Conservation (phyloP, 2,329 filamentous ascomycete genomes). For the Helotiales sp. region DNA sequence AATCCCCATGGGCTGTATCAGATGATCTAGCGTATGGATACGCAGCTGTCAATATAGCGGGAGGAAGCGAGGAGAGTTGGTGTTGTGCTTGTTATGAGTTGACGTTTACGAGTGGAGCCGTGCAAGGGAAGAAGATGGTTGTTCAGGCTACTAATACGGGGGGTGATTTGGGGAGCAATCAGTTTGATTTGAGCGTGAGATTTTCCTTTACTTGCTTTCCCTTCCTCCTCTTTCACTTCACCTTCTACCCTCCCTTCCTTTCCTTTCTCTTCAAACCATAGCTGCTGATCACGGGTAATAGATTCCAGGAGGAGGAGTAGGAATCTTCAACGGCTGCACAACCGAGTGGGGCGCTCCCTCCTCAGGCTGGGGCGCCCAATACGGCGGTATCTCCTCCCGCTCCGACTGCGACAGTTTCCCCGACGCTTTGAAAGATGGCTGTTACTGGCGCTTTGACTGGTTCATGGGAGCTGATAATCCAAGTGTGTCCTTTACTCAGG, state of each 20-base stretch:
- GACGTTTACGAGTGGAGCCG: constrained; percentile 47
- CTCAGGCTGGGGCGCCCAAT: constrained; percentile 45
- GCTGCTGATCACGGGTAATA: constrained; percentile 18
- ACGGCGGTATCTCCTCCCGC: constrained; percentile 47
- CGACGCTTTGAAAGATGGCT: constrained; percentile 42
- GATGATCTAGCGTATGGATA: constrained; percentile 63
- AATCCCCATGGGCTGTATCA: constrained; percentile 62
- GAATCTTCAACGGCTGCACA: constrained; percentile 53
- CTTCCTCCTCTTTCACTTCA: background rate
- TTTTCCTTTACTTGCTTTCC: background rate
- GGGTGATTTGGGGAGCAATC: constrained; percentile 53
- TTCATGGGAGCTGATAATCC: constrained; percentile 50
- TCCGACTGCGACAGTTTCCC: constrained; percentile 46
- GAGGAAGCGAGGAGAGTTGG: constrained; percentile 56
- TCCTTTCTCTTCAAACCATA: background rate
- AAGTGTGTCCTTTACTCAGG: constrained; percentile 43
- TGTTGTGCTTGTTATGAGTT: constrained; percentile 65
- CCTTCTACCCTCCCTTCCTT: background rate
- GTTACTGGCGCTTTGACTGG: constrained; percentile 54
- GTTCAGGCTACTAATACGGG: constrained; percentile 68
- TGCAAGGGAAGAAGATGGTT: constrained; percentile 61
- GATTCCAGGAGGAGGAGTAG: constrained; percentile 57
- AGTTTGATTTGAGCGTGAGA: constrained; percentile 52
- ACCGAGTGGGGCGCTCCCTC: constrained; percentile 46
- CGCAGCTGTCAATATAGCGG: constrained; percentile 57